Base-by-base conservation (phyloP, 164 flowering plant species). In the Tetrastigma voinierianum region DNA sequence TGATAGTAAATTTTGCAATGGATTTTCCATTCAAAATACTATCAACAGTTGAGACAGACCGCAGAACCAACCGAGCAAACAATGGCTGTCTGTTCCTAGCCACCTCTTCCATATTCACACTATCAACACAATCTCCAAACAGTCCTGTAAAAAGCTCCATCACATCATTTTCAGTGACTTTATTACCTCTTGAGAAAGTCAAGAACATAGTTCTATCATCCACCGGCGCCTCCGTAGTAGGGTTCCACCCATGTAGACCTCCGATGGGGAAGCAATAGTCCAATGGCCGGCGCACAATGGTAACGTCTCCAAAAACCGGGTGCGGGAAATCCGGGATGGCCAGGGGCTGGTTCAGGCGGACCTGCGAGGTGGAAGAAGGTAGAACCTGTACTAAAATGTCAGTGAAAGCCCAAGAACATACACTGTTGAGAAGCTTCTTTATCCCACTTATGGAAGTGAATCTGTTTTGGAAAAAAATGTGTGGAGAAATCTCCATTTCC, bases 141-240 rank as follows among this genome's bases (percentile, higher is more conserved):
- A 48, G 7, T 1, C 40, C 23, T 11, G 64, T 65, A 77, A 80
- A n/a, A 10, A 80, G 67, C 21, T 67, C 70, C 57, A 8, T 59
- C 62, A 77, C 79, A 12, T 80, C 83, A 1, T 54, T 61, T 20
- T 62, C 66, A 0, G 69, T n/a, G 47, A 80, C 79, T 0, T 79
- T 73, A 47, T 70, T 75, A 0, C 83, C 83, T 45, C 83, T 17
- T 0, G 83, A 80, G 57, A 80, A 80, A 2, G 83, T 77, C 49
- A 80, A 66, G 24, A 80, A 80, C 77, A 80, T 61, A 0, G 79
- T 75, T 61, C 79, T 70, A 21, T 77, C 79, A 23, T 75, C 77
- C 49, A 65, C 79, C 0, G 78, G 23, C 4, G 59, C 53, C 12
- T 21, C n/a, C 54, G 2, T 9, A 1, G 3, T 0, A 72, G n/a